Percentiles rank a stretch among this genome's conserved stretches.
Evolutionary conservation across 768 basidiomycete genomes (phyloP).

Genomic region (Rubroboletus pulcherrimus): DNA sequence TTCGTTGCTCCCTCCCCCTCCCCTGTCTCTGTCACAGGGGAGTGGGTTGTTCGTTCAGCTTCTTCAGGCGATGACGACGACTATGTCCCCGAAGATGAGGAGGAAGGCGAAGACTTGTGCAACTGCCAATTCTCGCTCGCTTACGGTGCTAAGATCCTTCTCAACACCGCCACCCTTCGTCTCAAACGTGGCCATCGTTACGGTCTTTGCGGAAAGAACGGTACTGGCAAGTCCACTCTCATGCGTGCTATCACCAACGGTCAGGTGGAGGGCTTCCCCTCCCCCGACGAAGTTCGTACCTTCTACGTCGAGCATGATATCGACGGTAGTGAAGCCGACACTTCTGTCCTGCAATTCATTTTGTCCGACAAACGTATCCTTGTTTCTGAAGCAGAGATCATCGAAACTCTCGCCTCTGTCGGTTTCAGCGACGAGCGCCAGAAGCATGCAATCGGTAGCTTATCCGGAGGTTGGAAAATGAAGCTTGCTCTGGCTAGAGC

Average conservation of each 20-base stretch:
- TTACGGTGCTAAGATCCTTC: constrained; percentile 97
- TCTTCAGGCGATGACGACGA: constrained; percentile 68
- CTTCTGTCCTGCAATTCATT: constrained; percentile 87
- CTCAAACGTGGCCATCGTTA: constrained; percentile 99
- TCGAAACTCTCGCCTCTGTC: constrained; percentile 82
- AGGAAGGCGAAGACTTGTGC: constrained; percentile 97
- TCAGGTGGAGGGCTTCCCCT: constrained; percentile 98
- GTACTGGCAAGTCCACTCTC: constrained; percentile 94
- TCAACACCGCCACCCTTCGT: constrained; percentile 94
- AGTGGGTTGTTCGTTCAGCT: constrained; percentile 90
- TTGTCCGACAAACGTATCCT: constrained; percentile 78
- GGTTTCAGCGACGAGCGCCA: constrained; percentile 91
- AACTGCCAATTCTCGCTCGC: constrained; percentile 99
- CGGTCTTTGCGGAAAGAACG: constrained; percentile 97
- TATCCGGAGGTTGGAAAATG: constrained; percentile 99
- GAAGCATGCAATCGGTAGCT: constrained; percentile 75
- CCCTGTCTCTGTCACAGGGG: constrained; percentile 61
- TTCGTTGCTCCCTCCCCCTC: constrained; percentile 65
- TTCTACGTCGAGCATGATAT: constrained; percentile 99
- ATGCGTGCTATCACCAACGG: constrained; percentile 93
- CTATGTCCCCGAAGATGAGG: constrained; percentile 79
- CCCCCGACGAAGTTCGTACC: constrained; percentile 93
- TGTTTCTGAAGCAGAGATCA: constrained; percentile 62
- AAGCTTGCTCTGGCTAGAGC: constrained; percentile 96
- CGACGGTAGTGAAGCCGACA: constrained; percentile 91